Evolutionary conservation across 2,329 filamentous ascomycete genomes (phyloP).

Genomic region (Penicillium sp.): DNA sequence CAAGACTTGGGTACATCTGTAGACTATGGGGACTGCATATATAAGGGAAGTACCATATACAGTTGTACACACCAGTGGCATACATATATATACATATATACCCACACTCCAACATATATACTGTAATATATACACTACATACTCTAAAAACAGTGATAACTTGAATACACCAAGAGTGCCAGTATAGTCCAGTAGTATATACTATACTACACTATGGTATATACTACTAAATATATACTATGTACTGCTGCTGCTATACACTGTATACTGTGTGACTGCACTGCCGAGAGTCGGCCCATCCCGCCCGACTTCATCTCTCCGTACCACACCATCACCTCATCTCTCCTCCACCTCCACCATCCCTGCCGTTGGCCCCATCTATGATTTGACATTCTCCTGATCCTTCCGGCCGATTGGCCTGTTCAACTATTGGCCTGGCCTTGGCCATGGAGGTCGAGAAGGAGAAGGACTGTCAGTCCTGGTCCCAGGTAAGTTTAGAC

Average conservation of each 20-base stretch:
- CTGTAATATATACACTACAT: no score
- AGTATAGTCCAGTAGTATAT: background rate
- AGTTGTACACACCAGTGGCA: no score
- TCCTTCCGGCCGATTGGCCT: background rate
- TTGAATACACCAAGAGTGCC: background rate
- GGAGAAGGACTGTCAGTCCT: background rate
- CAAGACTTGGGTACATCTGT: no score
- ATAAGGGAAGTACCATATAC: no score
- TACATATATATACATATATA: no score
- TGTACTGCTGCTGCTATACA: background rate
- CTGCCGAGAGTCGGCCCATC: constrained; percentile 1
- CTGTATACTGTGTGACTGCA: no score
- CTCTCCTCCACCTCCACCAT: background rate
- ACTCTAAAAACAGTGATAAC: no score
- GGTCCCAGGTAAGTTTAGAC: constrained; percentile 12
- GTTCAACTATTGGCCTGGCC: background rate
- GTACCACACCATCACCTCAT: no score
- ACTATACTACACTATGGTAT: background rate
- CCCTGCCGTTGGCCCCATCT: background rate
- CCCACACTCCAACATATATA: no score
- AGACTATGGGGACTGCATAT: no score
- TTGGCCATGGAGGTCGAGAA: constrained; percentile 3
- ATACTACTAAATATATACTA: background rate
- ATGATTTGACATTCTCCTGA: background rate
- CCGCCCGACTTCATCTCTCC: background rate